Evolutionary conservation across 2,329 filamentous ascomycete genomes (phyloP).

Genomic region (Colletotrichum sp.): DNA sequence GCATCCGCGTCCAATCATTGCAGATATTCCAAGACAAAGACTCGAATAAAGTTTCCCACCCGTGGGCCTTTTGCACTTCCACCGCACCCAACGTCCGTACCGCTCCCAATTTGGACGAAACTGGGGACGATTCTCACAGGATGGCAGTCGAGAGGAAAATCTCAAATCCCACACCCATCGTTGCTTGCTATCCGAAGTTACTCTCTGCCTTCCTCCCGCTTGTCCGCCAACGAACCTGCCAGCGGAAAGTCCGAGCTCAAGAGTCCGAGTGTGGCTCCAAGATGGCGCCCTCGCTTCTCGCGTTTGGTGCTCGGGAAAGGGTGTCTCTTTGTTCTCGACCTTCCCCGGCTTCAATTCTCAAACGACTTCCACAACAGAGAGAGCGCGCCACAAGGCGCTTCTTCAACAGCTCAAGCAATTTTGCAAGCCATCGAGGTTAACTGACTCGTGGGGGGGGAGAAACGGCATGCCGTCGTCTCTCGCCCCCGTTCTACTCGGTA

Average conservation of each 20-base stretch:
- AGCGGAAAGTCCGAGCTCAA: neutral
- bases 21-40: neutral
- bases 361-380: neutral
- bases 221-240: neutral
- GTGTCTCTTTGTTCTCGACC: neutral
- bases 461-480: neutral
- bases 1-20: conserved; percentile 1
- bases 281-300: neutral
- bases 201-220: neutral
- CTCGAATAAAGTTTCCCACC: conserved; percentile 15
- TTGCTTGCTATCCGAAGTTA: neutral
- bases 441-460: neutral
- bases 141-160: neutral
- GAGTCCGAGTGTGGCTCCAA: neutral
- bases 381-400: neutral
- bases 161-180: neutral
- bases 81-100: neutral
- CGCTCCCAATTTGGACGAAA: conserved; percentile 2
- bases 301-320: neutral
- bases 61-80: neutral
- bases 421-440: neutral
- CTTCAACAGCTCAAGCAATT: conserved; percentile 4
- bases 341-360: neutral
- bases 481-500: neutral
- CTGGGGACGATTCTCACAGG: neutral